Conservation (phyloP, 176 grass and related monocot genomes). For the Oryza nivara region DNA sequence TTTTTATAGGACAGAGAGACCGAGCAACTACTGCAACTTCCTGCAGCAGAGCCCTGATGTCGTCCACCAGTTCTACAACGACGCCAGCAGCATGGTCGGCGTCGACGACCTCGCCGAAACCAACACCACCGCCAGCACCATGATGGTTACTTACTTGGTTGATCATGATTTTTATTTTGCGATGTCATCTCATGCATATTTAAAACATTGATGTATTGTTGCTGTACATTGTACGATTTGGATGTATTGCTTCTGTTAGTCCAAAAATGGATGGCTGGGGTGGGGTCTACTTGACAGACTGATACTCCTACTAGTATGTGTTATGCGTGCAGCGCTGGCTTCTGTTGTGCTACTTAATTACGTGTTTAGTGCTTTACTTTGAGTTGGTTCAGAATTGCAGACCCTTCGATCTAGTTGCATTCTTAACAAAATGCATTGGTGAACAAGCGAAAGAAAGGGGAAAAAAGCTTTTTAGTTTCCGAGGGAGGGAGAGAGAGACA, state of each 20-base stretch:
- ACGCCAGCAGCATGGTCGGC: constrained; percentile 78
- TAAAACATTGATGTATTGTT: constrained; percentile 7
- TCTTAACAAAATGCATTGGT: neutral
- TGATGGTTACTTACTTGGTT: constrained; percentile 56
- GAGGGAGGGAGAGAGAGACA: neutral
- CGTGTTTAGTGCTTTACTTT: no score
- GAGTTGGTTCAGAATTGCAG: no score
- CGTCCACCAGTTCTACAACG: constrained; percentile 92
- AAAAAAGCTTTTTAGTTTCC: no score
- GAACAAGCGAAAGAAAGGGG: neutral
- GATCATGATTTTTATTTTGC: constrained; percentile 6
- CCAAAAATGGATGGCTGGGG: neutral
- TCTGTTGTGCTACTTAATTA: neutral
- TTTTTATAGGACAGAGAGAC: no score
- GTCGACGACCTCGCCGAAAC: constrained; percentile 63
- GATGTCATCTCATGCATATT: constrained; percentile 29
- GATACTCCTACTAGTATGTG: neutral
- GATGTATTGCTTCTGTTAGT: neutral
- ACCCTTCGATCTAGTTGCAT: neutral
- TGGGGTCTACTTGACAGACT: neutral
- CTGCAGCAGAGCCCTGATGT: constrained; percentile 73
- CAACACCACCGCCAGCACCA: constrained; percentile 52
- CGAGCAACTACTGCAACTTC: constrained; percentile 78
- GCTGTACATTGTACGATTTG: neutral
- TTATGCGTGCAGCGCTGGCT: neutral